Conservation (phyloP, 116 monocot genomes). For the Cymodocea nodosa region DNA sequence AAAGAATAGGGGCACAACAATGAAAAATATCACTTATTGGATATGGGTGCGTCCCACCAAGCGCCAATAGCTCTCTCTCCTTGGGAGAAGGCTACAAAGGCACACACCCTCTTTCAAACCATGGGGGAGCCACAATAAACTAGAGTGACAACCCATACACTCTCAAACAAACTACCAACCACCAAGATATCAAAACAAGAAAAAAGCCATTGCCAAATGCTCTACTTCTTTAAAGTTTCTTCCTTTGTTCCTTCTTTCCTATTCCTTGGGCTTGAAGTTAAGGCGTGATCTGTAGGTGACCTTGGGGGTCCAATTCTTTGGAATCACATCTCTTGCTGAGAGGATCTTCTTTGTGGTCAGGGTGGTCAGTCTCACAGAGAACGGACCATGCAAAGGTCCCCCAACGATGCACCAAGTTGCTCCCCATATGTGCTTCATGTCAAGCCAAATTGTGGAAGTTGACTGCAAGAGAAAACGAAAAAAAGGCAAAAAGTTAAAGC, state of each 20-base stretch:
- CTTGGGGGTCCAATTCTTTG: slow-evolving; percentile 83
- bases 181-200: neutral
- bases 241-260: neutral
- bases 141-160: neutral
- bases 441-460: slow-evolving; percentile 51
- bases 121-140: neutral
- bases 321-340: slow-evolving; percentile 81
- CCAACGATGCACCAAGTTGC: slow-evolving; percentile 80
- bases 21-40: neutral
- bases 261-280: slow-evolving; percentile 32
- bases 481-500: neutral
- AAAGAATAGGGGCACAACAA: neutral
- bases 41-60: neutral
- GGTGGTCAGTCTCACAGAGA: slow-evolving; percentile 83
- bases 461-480: slow-evolving; percentile 26
- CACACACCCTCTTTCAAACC: slow-evolving; percentile 5
- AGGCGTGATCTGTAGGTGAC: slow-evolving; percentile 84
- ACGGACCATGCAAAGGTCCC: slow-evolving; percentile 72
- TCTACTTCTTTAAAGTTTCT: neutral
- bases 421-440: slow-evolving; percentile 95
- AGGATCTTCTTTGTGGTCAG: slow-evolving; percentile 50
- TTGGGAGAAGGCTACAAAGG: slow-evolving; percentile 71
- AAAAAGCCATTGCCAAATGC: neutral
- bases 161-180: neutral
- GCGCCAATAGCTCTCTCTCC: slow-evolving; percentile 47